Conservation (phyloP, 163 green algal genomes). For the Scenedesmus sp. region DNA sequence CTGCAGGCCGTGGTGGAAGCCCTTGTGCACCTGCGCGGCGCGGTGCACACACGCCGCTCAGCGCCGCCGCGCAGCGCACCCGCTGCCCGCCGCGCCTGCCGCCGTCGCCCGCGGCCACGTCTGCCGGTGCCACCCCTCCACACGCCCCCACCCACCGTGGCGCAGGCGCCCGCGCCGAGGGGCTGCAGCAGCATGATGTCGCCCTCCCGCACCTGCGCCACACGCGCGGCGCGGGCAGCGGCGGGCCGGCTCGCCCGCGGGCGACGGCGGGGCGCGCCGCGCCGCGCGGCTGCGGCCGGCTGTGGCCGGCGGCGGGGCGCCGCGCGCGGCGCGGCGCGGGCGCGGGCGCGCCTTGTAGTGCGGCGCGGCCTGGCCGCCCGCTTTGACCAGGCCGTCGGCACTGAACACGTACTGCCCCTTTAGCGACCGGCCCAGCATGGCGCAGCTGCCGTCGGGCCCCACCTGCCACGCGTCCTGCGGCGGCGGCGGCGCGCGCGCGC, state of each 20-base stretch:
- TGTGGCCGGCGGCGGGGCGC: too few species aligned
- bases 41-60: too few species aligned
- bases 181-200: constrained; percentile 79
- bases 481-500: background rate
- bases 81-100: too few species aligned
- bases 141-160: background rate
- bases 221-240: background rate
- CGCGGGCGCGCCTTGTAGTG: constrained; percentile 25
- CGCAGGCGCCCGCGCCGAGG: constrained; percentile 77
- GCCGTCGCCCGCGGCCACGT: too few species aligned
- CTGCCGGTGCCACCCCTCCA: too few species aligned
- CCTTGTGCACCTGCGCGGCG: constrained; percentile 78
- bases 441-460: constrained; percentile 54
- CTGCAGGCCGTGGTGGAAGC: constrained; percentile 71
- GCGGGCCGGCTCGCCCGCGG: too few species aligned
- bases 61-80: too few species aligned
- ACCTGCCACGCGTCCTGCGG: constrained; percentile 57
- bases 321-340: too few species aligned
- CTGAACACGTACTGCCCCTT: constrained; percentile 75
- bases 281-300: too few species aligned
- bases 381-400: constrained; percentile 62
- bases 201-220: constrained; percentile 78
- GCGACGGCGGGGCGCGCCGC: too few species aligned
- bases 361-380: background rate
- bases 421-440: constrained; percentile 69